Base-by-base conservation (phyloP, 345 rosid species). In the Garcia nutans region DNA sequence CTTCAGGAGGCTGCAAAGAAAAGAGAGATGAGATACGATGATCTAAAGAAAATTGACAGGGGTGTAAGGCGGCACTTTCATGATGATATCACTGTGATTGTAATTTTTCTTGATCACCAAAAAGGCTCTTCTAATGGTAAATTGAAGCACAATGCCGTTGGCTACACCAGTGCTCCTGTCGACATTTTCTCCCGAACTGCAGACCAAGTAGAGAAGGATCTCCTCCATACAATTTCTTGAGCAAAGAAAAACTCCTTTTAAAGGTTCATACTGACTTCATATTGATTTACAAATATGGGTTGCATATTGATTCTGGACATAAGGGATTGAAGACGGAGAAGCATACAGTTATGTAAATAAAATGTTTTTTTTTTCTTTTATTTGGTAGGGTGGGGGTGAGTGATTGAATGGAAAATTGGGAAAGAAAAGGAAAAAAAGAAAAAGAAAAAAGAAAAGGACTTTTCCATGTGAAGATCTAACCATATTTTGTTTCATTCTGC, bases 171-270 rank as follows among this genome's bases (percentile, higher is more conserved):
- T 0, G 90, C 97, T 10, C 98, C 98, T 3, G 74, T 87, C 1
- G 97, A 94, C 80, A 92, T 94, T 74, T 86, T 83, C 89, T 87
- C 95, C 24, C 78, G 85, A 54, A 85, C 81, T 15, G 78, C 92
- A 0, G 90, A 88, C 77, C 87, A 87, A 72, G 80, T 83, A 0
- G 85, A 79, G 68, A 83, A 77, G 72, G 84, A 81, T 70, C 52
- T 79, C 70, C 75, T 80, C 64, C 77, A 73, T 37, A 2, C 83
- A 26, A 22, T 78, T 20, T 10, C 78, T 49, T 80, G 70, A 81
- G 64, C 62, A 54, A 74, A 11, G 20, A 23, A 66, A 63, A 33
- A 16, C 3, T 45, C 49, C 49, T 12, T 13, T 47, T 2, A 49
- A 42, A 63, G 58, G 44, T 37, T 28, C 19, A 26, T 20, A 24